A percentile compares a stretch with the other conserved stretches of the same genome.
Conservation (phyloP, 768 basidiomycete species). For the Suillus weaverae region DNA sequence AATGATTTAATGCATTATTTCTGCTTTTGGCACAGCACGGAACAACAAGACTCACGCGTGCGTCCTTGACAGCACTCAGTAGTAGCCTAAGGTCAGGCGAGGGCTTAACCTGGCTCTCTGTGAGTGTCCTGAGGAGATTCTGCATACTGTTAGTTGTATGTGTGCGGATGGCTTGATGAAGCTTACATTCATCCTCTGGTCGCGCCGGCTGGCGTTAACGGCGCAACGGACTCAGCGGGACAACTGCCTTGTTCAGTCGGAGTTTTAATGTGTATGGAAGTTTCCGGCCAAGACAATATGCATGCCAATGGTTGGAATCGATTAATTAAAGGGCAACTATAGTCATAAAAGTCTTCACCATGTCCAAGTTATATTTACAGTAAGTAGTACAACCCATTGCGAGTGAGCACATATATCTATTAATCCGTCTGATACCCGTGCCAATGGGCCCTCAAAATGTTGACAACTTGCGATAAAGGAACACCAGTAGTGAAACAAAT, state of each 20-base stretch:
- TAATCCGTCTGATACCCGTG: no score
- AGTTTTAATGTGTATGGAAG: conserved; percentile 12
- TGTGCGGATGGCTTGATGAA: conserved; percentile 11
- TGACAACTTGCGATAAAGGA: background rate
- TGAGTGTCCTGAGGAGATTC: conserved; percentile 90
- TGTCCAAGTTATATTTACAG: no score
- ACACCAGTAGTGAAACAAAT: background rate
- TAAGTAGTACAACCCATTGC: no score
- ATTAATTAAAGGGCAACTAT: no score
- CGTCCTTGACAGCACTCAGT: conserved; percentile 82
- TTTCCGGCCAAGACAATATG: background rate
- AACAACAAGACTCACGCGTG: conserved; percentile 60
- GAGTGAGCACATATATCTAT: no score
- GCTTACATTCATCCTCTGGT: conserved; percentile 41
- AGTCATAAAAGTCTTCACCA: no score
- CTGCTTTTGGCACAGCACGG: conserved; percentile 1
- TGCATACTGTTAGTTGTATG: conserved; percentile 30
- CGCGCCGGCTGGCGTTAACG: conserved; percentile 19
- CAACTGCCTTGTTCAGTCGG: conserved; percentile 29
- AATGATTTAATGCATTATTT: conserved; percentile 19
- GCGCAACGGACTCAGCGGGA: conserved; percentile 19
- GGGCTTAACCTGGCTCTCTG: conserved; percentile 69
- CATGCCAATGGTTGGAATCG: no score
- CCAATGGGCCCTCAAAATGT: background rate
- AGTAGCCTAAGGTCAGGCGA: conserved; percentile 76